Evolutionary conservation across 208 protist genomes (phyloP).

Genomic region (Phytomonas sp.): DNA sequence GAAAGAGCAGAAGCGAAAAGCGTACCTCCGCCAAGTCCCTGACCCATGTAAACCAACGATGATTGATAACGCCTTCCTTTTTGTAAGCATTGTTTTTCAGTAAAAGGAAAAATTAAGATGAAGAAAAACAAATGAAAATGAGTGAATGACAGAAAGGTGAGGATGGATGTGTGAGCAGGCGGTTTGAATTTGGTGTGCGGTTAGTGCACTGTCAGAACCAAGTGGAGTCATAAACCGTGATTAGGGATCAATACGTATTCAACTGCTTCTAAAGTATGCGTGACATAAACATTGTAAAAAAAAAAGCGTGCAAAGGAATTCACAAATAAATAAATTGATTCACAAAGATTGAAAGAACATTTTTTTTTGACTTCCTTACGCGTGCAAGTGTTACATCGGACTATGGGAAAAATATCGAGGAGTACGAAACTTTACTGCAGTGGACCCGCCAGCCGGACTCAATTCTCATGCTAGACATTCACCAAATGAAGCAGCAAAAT

Average conservation of each 20-base stretch:
- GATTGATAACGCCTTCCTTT: not conserved
- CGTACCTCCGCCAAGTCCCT: conserved; percentile 64
- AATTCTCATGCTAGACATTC: not conserved
- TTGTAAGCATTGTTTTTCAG: not conserved
- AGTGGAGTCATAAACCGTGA: not conserved
- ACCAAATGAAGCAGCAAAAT: not conserved
- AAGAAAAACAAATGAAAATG: conserved; percentile 6
- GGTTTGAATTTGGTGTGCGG: not conserved
- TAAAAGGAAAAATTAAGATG: conserved; percentile 8
- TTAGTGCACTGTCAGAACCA: not conserved
- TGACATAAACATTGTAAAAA: conserved; percentile 7
- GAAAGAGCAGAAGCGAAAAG: conserved; percentile 52
- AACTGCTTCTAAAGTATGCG: conserved; percentile 8
- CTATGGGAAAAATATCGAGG: not conserved
- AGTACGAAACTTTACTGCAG: not conserved
- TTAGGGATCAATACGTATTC: not conserved
- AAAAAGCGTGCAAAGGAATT: not conserved
- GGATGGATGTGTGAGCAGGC: conserved; percentile 2
- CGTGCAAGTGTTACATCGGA: not conserved
- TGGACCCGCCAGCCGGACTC: not conserved
- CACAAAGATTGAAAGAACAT: conserved; percentile 1
- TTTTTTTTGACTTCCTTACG: not conserved
- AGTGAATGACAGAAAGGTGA: not conserved
- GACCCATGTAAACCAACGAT: conserved; percentile 46
- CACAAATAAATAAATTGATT: conserved; percentile 7